Evolutionary conservation across 2,329 filamentous ascomycete species (phyloP).

Genomic region (Huntiella moniliformis): DNA sequence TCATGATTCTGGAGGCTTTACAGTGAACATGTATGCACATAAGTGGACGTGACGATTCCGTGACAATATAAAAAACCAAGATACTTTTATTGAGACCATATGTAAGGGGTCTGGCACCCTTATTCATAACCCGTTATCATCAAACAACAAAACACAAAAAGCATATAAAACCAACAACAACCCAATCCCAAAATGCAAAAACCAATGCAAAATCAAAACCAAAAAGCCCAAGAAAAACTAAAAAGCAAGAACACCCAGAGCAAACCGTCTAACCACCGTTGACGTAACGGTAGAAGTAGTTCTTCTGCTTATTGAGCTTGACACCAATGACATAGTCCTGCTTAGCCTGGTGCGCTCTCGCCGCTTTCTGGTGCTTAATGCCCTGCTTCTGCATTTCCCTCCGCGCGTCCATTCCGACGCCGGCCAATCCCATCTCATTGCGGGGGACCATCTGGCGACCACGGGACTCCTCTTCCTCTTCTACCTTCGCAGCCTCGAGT

Average conservation of each 20-base stretch:
- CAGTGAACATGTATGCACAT: too few species aligned
- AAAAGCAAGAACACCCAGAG: not conserved
- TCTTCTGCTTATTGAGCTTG: constrained; percentile 35
- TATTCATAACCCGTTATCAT: constrained; percentile 2
- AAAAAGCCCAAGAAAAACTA: not conserved
- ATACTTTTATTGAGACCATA: constrained; percentile 2
- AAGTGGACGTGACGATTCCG: not conserved
- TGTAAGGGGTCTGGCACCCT: not conserved
- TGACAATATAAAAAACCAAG: not conserved
- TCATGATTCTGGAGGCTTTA: too few species aligned
- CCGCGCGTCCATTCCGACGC: constrained; percentile 2
- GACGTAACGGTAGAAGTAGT: constrained; percentile 34
- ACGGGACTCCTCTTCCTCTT: constrained; percentile 12
- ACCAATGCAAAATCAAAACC: not conserved
- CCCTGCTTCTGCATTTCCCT: constrained; percentile 8
- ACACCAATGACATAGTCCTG: constrained; percentile 11
- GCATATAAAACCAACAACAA: not conserved
- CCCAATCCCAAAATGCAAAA: not conserved
- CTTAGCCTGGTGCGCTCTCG: constrained; percentile 6
- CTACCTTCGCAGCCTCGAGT: constrained; percentile 27
- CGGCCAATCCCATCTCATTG: constrained; percentile 8
- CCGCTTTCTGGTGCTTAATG: constrained; percentile 8
- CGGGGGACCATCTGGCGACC: constrained; percentile 6
- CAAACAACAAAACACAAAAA: constrained; percentile 1
- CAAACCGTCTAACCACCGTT: constrained; percentile 22